A percentile compares a stretch with the other conserved stretches of the same genome.
These are phyloP conservation scores for Pythium sp. DNA, from an alignment of 352 stramenopile genomes.

Conservation along the genomic window DNA sequence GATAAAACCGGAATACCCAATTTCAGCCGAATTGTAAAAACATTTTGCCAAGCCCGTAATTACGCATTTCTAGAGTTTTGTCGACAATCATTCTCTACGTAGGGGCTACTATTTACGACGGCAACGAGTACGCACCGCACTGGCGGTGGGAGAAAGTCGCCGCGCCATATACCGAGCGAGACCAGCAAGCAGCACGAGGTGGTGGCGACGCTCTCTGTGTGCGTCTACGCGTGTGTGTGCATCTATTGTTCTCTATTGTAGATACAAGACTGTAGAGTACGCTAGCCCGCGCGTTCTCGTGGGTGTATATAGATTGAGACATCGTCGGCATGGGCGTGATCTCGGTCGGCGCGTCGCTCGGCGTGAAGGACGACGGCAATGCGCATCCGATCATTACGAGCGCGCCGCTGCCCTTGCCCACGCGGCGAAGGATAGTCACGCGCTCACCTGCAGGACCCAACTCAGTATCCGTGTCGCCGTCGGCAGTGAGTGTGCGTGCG, in stretches of 20 bases:
- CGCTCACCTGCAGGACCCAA: not conserved
- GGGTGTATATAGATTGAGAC: not conserved
- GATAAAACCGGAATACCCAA: not conserved
- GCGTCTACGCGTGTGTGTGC: not conserved
- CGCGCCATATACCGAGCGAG: conserved; percentile 4
- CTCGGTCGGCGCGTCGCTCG: conserved; percentile 73
- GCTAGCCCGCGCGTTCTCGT: not conserved
- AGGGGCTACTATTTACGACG: not conserved
- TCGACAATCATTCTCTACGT: not conserved
- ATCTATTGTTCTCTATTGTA: not conserved
- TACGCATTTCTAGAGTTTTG: not conserved
- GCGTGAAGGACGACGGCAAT: conserved; percentile 40
- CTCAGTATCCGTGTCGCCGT: not conserved
- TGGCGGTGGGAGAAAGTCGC: conserved; percentile 12
- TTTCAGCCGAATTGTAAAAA: not conserved
- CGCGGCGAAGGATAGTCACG: conserved; percentile 2
- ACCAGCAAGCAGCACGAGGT: not conserved
- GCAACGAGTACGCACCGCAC: not conserved
- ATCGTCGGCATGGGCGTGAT: conserved; percentile 61
- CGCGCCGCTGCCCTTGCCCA: not conserved
- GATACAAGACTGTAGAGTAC: not conserved
- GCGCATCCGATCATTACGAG: conserved; percentile 5
- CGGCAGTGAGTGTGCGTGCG: not conserved
- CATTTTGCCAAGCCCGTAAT: not conserved
- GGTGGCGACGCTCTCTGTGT: not conserved